Percentiles rank a stretch among this genome's conserved stretches.
These are phyloP conservation scores for Bretziella fagacearum DNA, from an alignment of 2,329 filamentous ascomycete species.

Conservation along the genomic window DNA sequence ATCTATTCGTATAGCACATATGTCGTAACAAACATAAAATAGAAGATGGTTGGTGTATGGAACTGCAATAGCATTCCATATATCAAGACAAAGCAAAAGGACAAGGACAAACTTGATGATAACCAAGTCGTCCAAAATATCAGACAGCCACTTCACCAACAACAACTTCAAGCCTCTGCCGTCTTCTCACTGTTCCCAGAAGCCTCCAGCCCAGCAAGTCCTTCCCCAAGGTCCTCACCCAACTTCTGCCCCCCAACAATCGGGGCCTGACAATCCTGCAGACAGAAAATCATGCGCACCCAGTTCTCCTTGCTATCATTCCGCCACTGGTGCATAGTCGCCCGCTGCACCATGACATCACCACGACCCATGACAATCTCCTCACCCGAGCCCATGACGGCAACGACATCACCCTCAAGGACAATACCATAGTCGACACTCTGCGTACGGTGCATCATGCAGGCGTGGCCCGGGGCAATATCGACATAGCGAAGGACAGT, in stretches of 20 bases:
- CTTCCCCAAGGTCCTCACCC: constrained; percentile 10
- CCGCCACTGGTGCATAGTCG: constrained; percentile 37
- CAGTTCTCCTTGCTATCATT: constrained; percentile 31
- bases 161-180: not conserved
- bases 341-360: constrained; percentile 39
- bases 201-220: constrained; percentile 3
- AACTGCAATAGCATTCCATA: no score
- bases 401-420: constrained; percentile 35
- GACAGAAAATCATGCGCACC: constrained; percentile 29
- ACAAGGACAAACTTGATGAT: no score
- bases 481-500: constrained; percentile 32
- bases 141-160: no score
- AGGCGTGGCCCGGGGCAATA: constrained; percentile 26
- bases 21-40: no score
- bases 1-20: no score
- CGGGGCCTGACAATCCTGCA: constrained; percentile 22
- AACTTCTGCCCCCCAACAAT: constrained; percentile 8
- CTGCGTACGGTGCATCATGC: constrained; percentile 34
- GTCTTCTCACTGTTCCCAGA: constrained; percentile 5
- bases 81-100: no score
- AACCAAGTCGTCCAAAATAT: no score
- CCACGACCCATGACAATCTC: constrained; percentile 29
- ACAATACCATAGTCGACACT: constrained; percentile 38
- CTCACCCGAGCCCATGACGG: constrained; percentile 35
- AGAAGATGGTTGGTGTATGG: no score